Percentiles rank a stretch among this genome's conserved stretches.
These are phyloP conservation scores for Boletales sp. DNA, from an alignment of 768 basidiomycete species.

Conservation along the genomic window DNA sequence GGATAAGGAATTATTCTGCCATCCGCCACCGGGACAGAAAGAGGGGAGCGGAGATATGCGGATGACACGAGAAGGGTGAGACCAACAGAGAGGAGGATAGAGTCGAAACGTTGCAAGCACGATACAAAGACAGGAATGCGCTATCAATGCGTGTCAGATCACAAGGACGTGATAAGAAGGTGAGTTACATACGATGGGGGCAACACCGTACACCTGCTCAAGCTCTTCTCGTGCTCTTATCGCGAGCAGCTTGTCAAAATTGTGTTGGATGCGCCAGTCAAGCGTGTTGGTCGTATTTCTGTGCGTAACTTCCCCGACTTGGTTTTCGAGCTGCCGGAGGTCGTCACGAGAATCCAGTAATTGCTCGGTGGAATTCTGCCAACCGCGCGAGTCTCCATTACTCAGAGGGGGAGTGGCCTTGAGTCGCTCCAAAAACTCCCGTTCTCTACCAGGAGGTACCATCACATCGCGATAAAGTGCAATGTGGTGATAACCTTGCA, in stretches of 20 bases:
- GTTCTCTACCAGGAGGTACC: constrained; percentile 42
- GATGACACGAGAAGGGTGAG: constrained; percentile 50
- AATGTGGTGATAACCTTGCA: constrained; percentile 70
- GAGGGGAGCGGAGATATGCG: constrained; percentile 55
- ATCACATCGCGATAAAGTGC: constrained; percentile 67
- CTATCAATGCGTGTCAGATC: constrained; percentile 32
- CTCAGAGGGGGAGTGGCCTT: constrained; percentile 10
- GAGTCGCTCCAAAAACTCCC: constrained; percentile 35
- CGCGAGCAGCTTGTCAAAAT: constrained; percentile 61
- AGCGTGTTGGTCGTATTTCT: constrained; percentile 14
- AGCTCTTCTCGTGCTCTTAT: constrained; percentile 70
- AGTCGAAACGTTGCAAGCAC: constrained; percentile 72
- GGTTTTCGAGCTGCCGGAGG: constrained; percentile 20
- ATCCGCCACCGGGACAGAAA: constrained; percentile 32
- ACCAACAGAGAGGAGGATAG: constrained; percentile 67
- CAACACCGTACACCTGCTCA: constrained; percentile 77
- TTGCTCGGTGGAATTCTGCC: constrained; percentile 11
- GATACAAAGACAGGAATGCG: constrained; percentile 76
- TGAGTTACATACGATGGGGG: constrained; percentile 59
- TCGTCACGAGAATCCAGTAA: constrained; percentile 10
- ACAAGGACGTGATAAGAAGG: not conserved
- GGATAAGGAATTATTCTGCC: constrained; percentile 13
- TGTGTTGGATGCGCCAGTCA: constrained; percentile 51
- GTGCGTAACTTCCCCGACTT: not conserved
- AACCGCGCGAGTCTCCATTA: constrained; percentile 8